Evolutionary conservation across 2,329 filamentous ascomycete genomes (phyloP).

Genomic region (Fonsecaea nubica): DNA sequence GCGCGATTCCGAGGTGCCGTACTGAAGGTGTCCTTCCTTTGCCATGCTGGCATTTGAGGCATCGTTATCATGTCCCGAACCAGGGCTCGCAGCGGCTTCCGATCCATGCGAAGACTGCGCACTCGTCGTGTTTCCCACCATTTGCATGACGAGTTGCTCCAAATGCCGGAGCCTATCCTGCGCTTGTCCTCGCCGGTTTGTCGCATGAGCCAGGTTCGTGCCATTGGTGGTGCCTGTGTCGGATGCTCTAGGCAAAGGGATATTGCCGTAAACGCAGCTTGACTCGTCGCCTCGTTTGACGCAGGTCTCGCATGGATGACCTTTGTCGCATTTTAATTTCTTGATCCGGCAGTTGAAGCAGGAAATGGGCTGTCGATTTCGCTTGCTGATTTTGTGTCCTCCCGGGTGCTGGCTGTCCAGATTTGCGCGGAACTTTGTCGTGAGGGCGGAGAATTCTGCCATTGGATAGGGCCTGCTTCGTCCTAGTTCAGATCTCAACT

Average conservation of each 20-base stretch:
- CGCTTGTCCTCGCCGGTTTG: slow-evolving; percentile 25
- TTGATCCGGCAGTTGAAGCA: slow-evolving; percentile 48
- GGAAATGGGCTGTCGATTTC: slow-evolving; percentile 85
- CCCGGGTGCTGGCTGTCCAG: slow-evolving; percentile 63
- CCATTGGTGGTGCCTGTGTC: slow-evolving; percentile 10
- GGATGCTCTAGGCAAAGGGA: slow-evolving; percentile 34
- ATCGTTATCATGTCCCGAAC: background rate
- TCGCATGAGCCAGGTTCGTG: background rate
- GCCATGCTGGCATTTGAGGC: slow-evolving; percentile 15
- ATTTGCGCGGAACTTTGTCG: slow-evolving; percentile 58
- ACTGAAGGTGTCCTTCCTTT: slow-evolving; percentile 29
- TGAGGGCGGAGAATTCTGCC: slow-evolving; percentile 36
- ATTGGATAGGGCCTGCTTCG: slow-evolving; percentile 10
- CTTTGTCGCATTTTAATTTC: slow-evolving; percentile 52
- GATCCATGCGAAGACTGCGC: slow-evolving; percentile 2
- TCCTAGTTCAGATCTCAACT: background rate
- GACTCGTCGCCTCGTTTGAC: slow-evolving; percentile 79
- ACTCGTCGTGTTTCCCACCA: slow-evolving; percentile 28
- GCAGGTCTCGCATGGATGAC: slow-evolving; percentile 49
- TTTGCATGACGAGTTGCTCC: slow-evolving; percentile 39
- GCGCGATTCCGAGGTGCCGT: slow-evolving; percentile 25
- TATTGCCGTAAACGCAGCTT: slow-evolving; percentile 79
- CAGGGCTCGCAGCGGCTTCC: background rate
- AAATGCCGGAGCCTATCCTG: slow-evolving; percentile 37
- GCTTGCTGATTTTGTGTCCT: slow-evolving; percentile 70